Conservation (phyloP, 2,329 filamentous ascomycete genomes). For the Achaetomium macrosporum region DNA sequence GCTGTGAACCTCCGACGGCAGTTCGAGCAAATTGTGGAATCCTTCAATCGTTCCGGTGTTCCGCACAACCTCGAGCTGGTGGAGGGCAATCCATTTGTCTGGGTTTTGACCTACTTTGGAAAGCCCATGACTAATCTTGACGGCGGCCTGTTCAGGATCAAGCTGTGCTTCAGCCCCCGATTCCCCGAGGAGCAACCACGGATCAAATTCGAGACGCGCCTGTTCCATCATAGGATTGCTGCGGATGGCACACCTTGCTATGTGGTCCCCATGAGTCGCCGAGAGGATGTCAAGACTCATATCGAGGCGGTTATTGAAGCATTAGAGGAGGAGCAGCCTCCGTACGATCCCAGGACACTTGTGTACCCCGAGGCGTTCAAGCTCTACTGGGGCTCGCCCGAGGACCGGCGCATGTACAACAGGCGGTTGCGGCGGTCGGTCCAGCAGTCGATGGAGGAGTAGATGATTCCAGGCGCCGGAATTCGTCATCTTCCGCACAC, state of each 20-base stretch:
- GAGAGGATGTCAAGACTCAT: slow-evolving; percentile 75
- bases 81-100: slow-evolving; percentile 81
- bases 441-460: slow-evolving; percentile 57
- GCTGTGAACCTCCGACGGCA: slow-evolving; percentile 78
- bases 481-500: slow-evolving; percentile 1
- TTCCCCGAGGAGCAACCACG: slow-evolving; percentile 89
- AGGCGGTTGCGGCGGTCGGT: slow-evolving; percentile 74
- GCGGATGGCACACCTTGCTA: slow-evolving; percentile 80
- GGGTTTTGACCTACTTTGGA: slow-evolving; percentile 85
- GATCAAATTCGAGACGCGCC: slow-evolving; percentile 68
- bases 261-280: slow-evolving; percentile 51
- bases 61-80: slow-evolving; percentile 72
- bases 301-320: slow-evolving; percentile 75
- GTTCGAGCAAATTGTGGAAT: slow-evolving; percentile 72
- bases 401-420: slow-evolving; percentile 80
- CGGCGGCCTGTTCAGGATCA: slow-evolving; percentile 80
- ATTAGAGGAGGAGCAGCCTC: slow-evolving; percentile 81
- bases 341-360: slow-evolving; percentile 83
- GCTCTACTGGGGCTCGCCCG: slow-evolving; percentile 75
- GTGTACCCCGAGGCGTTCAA: slow-evolving; percentile 82
- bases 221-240: slow-evolving; percentile 87
- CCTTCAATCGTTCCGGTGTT: slow-evolving; percentile 64
- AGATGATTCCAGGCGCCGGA: slow-evolving; percentile 25
- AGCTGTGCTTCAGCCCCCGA: slow-evolving; percentile 69
- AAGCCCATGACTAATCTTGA: slow-evolving; percentile 90